Conservation (phyloP, 768 basidiomycete genomes). For the Boletus subcaerulescens region DNA sequence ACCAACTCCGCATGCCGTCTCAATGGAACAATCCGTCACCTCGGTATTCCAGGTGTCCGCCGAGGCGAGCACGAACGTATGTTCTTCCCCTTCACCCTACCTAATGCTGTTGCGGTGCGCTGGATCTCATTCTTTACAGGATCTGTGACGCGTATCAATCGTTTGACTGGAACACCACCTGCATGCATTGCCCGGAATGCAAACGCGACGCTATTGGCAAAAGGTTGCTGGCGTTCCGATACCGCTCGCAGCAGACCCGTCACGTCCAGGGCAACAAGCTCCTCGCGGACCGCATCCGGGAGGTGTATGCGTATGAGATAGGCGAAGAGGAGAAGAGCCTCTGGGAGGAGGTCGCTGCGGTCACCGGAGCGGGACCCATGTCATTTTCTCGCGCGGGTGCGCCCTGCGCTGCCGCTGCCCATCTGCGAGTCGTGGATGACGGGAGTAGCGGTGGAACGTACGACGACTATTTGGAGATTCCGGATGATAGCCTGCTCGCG, state of each 20-base stretch:
- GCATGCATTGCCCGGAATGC: conserved; percentile 29
- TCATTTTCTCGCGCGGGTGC: conserved; percentile 17
- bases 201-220: conserved; percentile 28
- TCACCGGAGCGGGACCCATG: conserved; percentile 13
- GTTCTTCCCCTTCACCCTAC: conserved; percentile 3
- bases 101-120: neutral
- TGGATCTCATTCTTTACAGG: conserved; percentile 16
- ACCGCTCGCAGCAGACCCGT: conserved; percentile 9
- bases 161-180: conserved; percentile 16
- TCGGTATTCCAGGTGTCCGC: conserved; percentile 16
- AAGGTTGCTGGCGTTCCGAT: conserved; percentile 20
- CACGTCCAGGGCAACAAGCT: conserved; percentile 9
- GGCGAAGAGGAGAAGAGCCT: conserved; percentile 28
- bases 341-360: conserved; percentile 29
- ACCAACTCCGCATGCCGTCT: conserved; percentile 23
- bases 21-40: conserved; percentile 16
- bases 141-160: conserved; percentile 26
- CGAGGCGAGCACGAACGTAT: conserved; percentile 28
- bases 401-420: conserved; percentile 6
- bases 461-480: conserved; percentile 12
- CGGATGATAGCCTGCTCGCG: conserved; percentile 17
- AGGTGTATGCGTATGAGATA: conserved; percentile 18
- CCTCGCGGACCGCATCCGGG: conserved; percentile 8
- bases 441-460: conserved; percentile 1
- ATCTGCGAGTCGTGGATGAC: neutral